Conservation (phyloP, 23 red algal species). For the Gracilariopsis chorda region DNA sequence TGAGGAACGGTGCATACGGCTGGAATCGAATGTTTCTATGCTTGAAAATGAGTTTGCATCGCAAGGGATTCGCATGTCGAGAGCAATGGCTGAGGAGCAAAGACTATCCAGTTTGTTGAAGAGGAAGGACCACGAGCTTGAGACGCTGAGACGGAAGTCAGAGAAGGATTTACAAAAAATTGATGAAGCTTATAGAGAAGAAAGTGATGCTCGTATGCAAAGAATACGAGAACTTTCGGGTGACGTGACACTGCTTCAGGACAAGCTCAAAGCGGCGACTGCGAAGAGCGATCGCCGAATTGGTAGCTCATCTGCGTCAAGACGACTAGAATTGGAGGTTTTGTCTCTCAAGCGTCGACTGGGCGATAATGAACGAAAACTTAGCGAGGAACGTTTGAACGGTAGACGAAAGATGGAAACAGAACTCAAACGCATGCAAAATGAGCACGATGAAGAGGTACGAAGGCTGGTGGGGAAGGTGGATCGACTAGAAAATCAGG, state of each 20-base stretch:
- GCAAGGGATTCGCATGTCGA: constrained; percentile 15
- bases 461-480: not conserved
- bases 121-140: constrained; percentile 25
- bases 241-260: constrained; percentile 10
- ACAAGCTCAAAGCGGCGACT: constrained; percentile 17
- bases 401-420: constrained; percentile 19
- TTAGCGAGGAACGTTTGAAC: constrained; percentile 12
- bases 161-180: constrained; percentile 29
- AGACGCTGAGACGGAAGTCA: constrained; percentile 7
- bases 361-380: constrained; percentile 34
- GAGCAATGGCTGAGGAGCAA: constrained; percentile 21
- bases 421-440: constrained; percentile 13
- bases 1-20: constrained; percentile 32
- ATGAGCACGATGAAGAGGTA: constrained; percentile 4
- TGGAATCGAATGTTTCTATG: constrained; percentile 9
- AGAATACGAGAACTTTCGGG: constrained; percentile 16
- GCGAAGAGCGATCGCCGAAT: not conserved
- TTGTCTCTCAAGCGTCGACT: constrained; percentile 2
- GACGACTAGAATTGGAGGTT: constrained; percentile 26
- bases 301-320: not conserved
- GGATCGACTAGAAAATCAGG: not conserved
- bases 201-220: not conserved
- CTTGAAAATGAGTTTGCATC: constrained; percentile 42
- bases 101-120: constrained; percentile 8
- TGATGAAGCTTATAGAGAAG: constrained; percentile 24